These are phyloP conservation scores for Aspergillus biplanus DNA, from an alignment of 495 filamentous ascomycete species.

Conservation along the genomic window DNA sequence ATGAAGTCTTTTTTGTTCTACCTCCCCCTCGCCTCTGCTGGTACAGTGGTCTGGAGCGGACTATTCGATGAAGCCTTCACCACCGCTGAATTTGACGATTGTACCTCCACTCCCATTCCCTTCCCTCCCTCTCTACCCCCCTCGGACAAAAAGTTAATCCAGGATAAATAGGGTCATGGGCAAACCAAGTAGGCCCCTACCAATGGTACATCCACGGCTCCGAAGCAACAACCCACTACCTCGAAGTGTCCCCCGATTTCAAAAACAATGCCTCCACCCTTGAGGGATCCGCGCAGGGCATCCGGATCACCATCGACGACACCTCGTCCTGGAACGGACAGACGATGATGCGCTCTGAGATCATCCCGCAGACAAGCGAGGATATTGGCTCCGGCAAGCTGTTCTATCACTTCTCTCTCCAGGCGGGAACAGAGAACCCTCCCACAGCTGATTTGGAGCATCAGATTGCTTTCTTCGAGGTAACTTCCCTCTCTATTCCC, in stretches of 20 bases:
- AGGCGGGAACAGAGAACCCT: slow-evolving; percentile 59
- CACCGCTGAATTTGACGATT: slow-evolving; percentile 30
- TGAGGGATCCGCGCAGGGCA: slow-evolving; percentile 59
- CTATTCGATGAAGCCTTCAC: slow-evolving; percentile 30
- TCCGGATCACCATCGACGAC: slow-evolving; percentile 66
- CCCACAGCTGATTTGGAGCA: slow-evolving; percentile 67
- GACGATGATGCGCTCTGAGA: slow-evolving; percentile 61
- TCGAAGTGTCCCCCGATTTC: slow-evolving; percentile 57
- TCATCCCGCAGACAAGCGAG: slow-evolving; percentile 70
- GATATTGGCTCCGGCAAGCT: slow-evolving; percentile 64
- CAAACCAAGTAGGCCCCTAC: slow-evolving; percentile 66
- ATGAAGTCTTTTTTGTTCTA: slow-evolving; percentile 29
- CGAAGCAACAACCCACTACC: slow-evolving; percentile 56
- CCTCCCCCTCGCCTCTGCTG: slow-evolving; percentile 27
- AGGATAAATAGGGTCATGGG: slow-evolving; percentile 60
- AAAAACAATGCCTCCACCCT: slow-evolving; percentile 68
- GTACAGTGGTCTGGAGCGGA: slow-evolving; percentile 34
- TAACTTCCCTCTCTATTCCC: slow-evolving; percentile 8
- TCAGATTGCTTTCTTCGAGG: slow-evolving; percentile 72
- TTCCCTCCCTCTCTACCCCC: background rate
- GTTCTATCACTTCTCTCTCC: slow-evolving; percentile 73
- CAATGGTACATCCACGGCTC: slow-evolving; percentile 76
- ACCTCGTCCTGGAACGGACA: slow-evolving; percentile 67
- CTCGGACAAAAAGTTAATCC: background rate
- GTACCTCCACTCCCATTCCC: slow-evolving; percentile 23